A percentile compares a stretch with the other conserved stretches of the same genome.
Conservation (phyloP, 2,329 filamentous ascomycete species). For the Diaporthe citriasiana region DNA sequence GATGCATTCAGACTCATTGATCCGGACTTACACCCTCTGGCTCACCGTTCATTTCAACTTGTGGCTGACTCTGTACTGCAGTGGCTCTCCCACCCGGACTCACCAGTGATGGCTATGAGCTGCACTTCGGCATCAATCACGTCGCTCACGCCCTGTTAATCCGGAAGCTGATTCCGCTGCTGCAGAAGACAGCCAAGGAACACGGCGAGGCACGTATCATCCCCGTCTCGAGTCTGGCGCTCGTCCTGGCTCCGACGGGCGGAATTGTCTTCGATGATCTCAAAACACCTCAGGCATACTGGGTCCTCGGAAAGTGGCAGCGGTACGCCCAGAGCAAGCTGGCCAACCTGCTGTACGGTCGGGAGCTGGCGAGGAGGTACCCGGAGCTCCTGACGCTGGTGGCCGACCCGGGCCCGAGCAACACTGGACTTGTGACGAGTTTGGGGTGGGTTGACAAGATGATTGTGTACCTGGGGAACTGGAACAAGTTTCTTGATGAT, state of each 20-base stretch:
- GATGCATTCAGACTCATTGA: neutral
- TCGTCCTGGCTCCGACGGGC: constrained; percentile 4
- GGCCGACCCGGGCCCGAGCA: constrained; percentile 49
- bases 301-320: constrained; percentile 41
- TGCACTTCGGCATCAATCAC: constrained; percentile 65
- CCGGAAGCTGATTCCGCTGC: constrained; percentile 44
- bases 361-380: constrained; percentile 47
- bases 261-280: constrained; percentile 47
- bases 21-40: neutral
- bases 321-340: constrained; percentile 52
- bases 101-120: constrained; percentile 62
- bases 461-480: constrained; percentile 43
- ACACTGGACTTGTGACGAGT: constrained; percentile 36
- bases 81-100: neutral
- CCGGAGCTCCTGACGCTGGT: constrained; percentile 47
- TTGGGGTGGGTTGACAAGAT: constrained; percentile 33
- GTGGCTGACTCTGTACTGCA: neutral
- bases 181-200: constrained; percentile 48
- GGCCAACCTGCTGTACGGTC: constrained; percentile 49
- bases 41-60: neutral
- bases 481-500: constrained; percentile 40
- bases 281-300: constrained; percentile 45
- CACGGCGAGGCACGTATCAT: constrained; percentile 38
- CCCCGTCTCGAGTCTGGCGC: constrained; percentile 30
- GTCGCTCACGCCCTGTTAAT: constrained; percentile 61